phyloP scores from a whole-genome alignment of 495 filamentous ascomycete genomes.

The Penicillium taxi region DNA sequence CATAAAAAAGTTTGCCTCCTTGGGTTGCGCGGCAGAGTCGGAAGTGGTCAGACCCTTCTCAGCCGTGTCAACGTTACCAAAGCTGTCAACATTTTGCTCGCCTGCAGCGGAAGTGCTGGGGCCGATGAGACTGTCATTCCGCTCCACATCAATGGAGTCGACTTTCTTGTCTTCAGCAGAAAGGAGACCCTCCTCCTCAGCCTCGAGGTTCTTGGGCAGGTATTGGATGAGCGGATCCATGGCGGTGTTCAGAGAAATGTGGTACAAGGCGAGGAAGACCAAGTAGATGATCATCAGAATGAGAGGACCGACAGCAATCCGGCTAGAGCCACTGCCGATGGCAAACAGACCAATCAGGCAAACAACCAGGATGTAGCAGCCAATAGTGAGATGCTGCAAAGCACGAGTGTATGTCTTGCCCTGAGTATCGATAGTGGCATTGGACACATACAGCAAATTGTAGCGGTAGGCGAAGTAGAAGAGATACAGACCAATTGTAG shows the following conservation, averaged over 20 bases:
- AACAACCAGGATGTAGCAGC: constrained; percentile 75
- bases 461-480: constrained; percentile 95
- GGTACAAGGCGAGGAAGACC: constrained; percentile 72
- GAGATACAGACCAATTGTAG: constrained; percentile 70
- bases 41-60: constrained; percentile 28
- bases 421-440: constrained; percentile 80
- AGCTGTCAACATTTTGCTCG: constrained; percentile 17
- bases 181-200: constrained; percentile 59
- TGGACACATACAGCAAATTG: constrained; percentile 88
- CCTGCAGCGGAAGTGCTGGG: constrained; percentile 14
- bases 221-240: constrained; percentile 74
- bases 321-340: constrained; percentile 52
- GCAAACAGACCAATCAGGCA: constrained; percentile 90
- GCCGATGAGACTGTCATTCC: constrained; percentile 19
- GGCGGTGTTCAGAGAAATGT: constrained; percentile 70
- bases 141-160: constrained; percentile 15
- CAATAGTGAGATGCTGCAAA: constrained; percentile 85
- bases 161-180: constrained; percentile 35
- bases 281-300: constrained; percentile 78
- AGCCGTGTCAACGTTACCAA: constrained; percentile 26
- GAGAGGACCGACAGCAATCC: constrained; percentile 59
- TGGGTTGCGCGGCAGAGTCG: constrained; percentile 27
- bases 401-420: constrained; percentile 80
- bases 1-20: constrained; percentile 50
- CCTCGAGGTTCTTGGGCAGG: constrained; percentile 59